phyloP scores from a whole-genome alignment of 306 rosid genomes.

The Quercus glauca region DNA sequence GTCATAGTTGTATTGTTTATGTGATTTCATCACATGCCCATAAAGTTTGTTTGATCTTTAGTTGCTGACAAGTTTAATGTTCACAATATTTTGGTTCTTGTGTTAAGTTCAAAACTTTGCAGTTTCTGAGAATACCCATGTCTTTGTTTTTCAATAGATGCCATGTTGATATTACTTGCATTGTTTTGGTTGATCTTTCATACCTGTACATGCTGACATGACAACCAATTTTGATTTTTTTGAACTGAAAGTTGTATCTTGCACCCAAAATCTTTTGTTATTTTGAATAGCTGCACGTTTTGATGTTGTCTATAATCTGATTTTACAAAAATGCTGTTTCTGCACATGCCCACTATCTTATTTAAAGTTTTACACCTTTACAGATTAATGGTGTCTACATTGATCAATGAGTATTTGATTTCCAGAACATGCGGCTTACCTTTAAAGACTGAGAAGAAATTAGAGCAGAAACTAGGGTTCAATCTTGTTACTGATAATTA shows the following conservation, averaged over 20 bases:
- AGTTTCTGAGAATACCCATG: conserved; percentile 12
- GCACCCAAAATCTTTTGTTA: background rate
- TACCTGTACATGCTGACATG: background rate
- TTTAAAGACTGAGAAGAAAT: conserved; percentile 40
- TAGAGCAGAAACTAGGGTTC: conserved; percentile 34
- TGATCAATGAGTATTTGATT: conserved; percentile 54
- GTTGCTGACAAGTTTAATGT: background rate
- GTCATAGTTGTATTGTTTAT: background rate
- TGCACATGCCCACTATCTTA: conserved; percentile 29
- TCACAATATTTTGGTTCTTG: background rate
- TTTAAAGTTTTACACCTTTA: conserved; percentile 42
- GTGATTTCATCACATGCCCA: background rate
- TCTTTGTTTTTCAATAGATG: background rate
- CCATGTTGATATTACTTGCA: background rate
- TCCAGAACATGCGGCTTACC: conserved; percentile 48
- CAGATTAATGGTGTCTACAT: conserved; percentile 60
- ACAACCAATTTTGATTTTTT: conserved; percentile 1
- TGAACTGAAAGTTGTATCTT: background rate
- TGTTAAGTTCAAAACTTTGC: background rate
- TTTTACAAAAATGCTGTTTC: conserved; percentile 49
- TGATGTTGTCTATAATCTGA: conserved; percentile 17
- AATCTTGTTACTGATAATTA: conserved; percentile 28
- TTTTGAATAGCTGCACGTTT: background rate
- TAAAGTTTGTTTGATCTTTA: conserved; percentile 4
- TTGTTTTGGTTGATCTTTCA: background rate